Evolutionary conservation across 768 basidiomycete species (phyloP).

Genomic region (Hypholoma sublateritium): DNA sequence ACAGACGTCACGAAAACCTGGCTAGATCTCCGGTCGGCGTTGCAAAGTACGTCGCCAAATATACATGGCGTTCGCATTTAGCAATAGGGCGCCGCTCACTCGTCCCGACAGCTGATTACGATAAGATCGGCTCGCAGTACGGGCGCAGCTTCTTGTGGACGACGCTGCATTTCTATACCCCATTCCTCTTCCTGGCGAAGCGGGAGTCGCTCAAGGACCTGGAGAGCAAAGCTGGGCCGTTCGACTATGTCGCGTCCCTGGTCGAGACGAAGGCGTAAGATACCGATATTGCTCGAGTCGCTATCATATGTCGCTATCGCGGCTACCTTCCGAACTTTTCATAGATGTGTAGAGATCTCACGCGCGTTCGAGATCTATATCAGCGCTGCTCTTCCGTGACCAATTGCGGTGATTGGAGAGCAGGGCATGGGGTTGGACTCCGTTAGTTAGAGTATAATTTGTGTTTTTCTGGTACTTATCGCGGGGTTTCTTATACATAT

Average conservation of each 20-base stretch:
- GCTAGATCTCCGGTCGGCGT: conserved; percentile 58
- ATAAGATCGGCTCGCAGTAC: conserved; percentile 60
- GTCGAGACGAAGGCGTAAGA: not conserved
- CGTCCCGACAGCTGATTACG: conserved; percentile 55
- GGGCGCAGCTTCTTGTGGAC: conserved; percentile 78
- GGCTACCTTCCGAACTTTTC: conserved; percentile 6
- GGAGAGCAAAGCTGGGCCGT: conserved; percentile 55
- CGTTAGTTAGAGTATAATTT: not conserved
- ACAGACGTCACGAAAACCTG: conserved; percentile 74
- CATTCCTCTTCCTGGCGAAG: conserved; percentile 34
- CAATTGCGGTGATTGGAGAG: not conserved
- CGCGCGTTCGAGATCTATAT: conserved; percentile 14
- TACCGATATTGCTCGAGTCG: too few relatives aligned
- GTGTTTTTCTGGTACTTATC: not conserved
- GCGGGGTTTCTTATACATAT: not conserved
- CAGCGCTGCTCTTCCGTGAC: not conserved
- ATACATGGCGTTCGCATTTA: not conserved
- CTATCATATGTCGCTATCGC: not conserved
- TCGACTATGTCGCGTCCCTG: conserved; percentile 30
- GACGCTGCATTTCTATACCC: conserved; percentile 57
- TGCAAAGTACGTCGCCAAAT: conserved; percentile 45
- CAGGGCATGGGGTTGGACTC: not conserved
- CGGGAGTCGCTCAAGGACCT: conserved; percentile 31
- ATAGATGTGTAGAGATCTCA: conserved; percentile 8
- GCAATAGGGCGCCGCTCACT: not conserved